Base-by-base conservation (phyloP, 2,329 filamentous ascomycete species). In the Diaporthe vaccinii region DNA sequence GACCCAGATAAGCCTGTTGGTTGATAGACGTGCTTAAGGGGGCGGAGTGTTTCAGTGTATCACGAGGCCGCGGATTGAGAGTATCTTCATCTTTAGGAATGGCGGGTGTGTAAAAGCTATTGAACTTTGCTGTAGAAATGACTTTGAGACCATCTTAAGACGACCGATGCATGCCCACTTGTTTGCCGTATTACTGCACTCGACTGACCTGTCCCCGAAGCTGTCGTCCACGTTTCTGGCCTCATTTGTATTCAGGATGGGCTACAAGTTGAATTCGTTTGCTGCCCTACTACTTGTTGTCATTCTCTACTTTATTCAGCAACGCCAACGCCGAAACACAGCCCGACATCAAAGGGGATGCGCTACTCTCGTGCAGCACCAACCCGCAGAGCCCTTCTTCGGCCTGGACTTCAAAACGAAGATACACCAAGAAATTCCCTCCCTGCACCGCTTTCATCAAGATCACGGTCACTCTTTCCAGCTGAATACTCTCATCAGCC, bases 331-430 rank as follows among this genome's bases (percentile, higher is more conserved):
- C 55, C 55, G 31, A 31, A 59, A 59, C 55, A 34, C 4, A 20
- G 28, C 55, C 2, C 55, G 55, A 4, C 55, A 39, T 31, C 8
- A 7, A 36, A 59, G 55, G 10, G 31, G 55, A 14, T 39, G 28
- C 31, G 57, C 57, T n/a, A 4, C 20, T 59, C 57, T 39, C 22
- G 57, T 39, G 10, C 57, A 59, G 57, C 34, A 59, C 5, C 9
- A n/a, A n/a, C 57, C 57, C 22, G 22, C 34, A 10, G 57, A 59
- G 57, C 57, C 57, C 25, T 59, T 59, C 22, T 59, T 59, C 34
- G 34, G 57, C 57, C 57, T 59, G 57, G 20, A 39, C 10, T 59
- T 59, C 57, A n/a, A 39, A 7, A 59, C n/a, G 10, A 59, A 59
- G 34, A 59, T 39, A 7, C 57, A 59, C 22, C 31, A 59, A 22